Base-by-base conservation (phyloP, 768 basidiomycete genomes). In the Rubroboletus pulcherrimus region DNA sequence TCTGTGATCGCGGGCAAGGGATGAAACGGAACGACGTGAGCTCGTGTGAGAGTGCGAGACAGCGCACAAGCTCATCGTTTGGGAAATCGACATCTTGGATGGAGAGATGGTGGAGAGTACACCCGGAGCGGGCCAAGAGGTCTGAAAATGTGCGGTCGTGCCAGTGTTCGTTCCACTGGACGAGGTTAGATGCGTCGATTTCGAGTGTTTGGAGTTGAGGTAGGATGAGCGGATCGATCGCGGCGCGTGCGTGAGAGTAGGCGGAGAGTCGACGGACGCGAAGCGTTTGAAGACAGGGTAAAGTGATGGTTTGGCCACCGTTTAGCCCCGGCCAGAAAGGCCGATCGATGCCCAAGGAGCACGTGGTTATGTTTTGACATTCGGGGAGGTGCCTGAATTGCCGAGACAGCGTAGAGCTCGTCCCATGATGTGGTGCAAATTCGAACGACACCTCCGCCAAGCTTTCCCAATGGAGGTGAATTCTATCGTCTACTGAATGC, bases 331-430 rank as follows among this genome's bases (percentile, higher is more conserved):
- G 33, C 52, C 30, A 51, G 12, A 49, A 33, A 8, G 50, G 43
- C 30, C 17, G 48, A 49, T 56, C 56, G 8, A 67, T 54, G 0
- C 63, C 63, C 31, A 69, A 10, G 29, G 59, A 69, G 5, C 49
- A 58, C 12, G 49, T 50, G 14, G 60, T 66, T n/a, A 68, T 42
- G 48, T 65, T 65, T 49, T 41, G 53, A 31, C 66, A 68, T 24
- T 39, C 44, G 10, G 37, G 26, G 2, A 66, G 59, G 19, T 40
- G 19, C 15, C 4, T 34, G 37, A 59, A 46, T 14, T 57, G 55
- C n/a, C 50, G 49, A 48, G 38, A 33, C 14, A 56, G 5, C 14
- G 58, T 53, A n/a, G 14, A 40, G 30, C 53, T 56, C 30, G 11
- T n/a, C 7, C 58, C 53, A 14, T 12, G 7, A 24, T 49, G 56